Evolutionary conservation across 805 yeast genomes (phyloP).

Genomic region (Schizosaccharomyces japonicus): DNA sequence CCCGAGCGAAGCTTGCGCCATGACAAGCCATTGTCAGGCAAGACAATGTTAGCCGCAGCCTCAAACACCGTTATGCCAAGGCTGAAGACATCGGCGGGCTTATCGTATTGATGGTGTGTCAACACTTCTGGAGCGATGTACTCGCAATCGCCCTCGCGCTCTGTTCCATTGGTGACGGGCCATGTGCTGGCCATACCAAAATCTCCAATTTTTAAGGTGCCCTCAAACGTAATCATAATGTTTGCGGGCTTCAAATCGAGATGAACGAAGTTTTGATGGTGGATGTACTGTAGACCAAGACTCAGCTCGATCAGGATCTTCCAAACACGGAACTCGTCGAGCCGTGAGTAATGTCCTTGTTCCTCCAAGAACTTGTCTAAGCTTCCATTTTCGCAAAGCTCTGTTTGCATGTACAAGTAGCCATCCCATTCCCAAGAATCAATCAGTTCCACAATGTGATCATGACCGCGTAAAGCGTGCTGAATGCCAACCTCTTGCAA

Average conservation of each 20-base stretch:
- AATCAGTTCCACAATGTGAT: conserved; percentile 51
- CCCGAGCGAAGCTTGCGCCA: conserved; percentile 94
- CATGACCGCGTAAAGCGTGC: conserved; percentile 18
- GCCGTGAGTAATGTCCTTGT: conserved; percentile 45
- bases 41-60: conserved; percentile 78
- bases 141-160: conserved; percentile 91
- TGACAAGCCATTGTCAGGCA: conserved; percentile 88
- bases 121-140: conserved; percentile 94
- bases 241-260: conserved; percentile 90
- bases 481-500: conserved; percentile 53
- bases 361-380: conserved; percentile 58
- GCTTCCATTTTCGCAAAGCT: conserved; percentile 84
- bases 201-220: conserved; percentile 80
- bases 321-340: conserved; percentile 97
- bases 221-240: conserved; percentile 82
- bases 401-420: conserved; percentile 75
- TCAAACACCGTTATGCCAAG: conserved; percentile 82
- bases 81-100: conserved; percentile 87
- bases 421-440: conserved; percentile 64
- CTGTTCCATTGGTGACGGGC: conserved; percentile 40
- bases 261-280: conserved; percentile 53
- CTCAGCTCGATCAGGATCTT: conserved; percentile 27
- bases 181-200: conserved; percentile 77
- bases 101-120: conserved; percentile 56
- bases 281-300: conserved; percentile 55